A percentile compares a stretch with the other conserved stretches of the same genome.
Evolutionary conservation across 805 yeast species (phyloP).

Genomic region (Candida insectalens): DNA sequence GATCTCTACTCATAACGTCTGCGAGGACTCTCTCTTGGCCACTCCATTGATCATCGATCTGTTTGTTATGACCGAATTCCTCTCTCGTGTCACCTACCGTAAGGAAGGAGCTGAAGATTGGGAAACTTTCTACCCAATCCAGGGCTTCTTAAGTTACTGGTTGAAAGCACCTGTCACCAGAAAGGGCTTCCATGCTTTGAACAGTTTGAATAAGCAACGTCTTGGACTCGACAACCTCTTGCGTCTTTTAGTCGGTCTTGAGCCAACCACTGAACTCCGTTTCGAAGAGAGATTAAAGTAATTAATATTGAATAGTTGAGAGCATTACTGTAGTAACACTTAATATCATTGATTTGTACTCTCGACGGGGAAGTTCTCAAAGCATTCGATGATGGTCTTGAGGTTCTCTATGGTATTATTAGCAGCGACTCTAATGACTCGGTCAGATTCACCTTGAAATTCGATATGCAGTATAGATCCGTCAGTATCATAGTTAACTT

Average conservation of each 20-base stretch:
- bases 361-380: constrained; percentile 53
- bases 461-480: constrained; percentile 30
- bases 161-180: constrained; percentile 92
- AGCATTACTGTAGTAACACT: background rate
- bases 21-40: constrained; percentile 92
- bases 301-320: background rate
- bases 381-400: constrained; percentile 68
- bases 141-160: constrained; percentile 88
- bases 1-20: constrained; percentile 87
- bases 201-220: constrained; percentile 92
- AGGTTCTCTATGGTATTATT: constrained; percentile 71
- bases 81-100: constrained; percentile 76
- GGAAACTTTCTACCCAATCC: constrained; percentile 70
- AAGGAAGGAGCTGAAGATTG: constrained; percentile 36
- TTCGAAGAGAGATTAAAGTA: constrained; percentile 76
- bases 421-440: constrained; percentile 76
- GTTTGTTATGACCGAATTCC: constrained; percentile 82
- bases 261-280: constrained; percentile 83
- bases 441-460: constrained; percentile 57
- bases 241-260: constrained; percentile 83
- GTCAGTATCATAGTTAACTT: constrained; percentile 31
- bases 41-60: constrained; percentile 91
- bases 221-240: constrained; percentile 84
- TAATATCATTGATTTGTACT: background rate
- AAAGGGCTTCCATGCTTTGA: constrained; percentile 82